Conservation (phyloP, 2,329 filamentous ascomycete species). For the Ceratocystis variospora region DNA sequence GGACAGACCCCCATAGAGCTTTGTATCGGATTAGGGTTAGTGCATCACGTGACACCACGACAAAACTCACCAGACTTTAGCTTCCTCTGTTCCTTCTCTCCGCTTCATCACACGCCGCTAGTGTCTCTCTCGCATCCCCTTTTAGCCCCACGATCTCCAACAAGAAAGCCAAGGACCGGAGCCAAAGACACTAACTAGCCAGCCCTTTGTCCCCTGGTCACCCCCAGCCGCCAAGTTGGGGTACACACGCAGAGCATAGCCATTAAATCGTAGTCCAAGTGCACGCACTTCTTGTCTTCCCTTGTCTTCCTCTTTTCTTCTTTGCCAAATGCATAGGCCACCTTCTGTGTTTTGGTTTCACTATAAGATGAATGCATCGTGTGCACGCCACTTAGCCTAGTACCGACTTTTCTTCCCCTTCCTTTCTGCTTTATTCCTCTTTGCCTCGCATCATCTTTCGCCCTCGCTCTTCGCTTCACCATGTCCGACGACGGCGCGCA, state of each 20-base stretch:
- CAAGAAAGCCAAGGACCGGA: too few relatives aligned
- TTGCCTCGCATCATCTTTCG: background rate
- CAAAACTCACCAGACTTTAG: background rate
- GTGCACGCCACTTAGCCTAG: background rate
- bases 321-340: background rate
- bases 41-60: too few relatives aligned
- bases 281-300: background rate
- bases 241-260: background rate
- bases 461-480: background rate
- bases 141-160: background rate
- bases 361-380: conserved; percentile 7
- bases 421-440: background rate
- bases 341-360: background rate
- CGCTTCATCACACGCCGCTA: background rate
- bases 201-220: too few relatives aligned
- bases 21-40: too few relatives aligned
- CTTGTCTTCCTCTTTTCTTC: conserved; percentile 9
- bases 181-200: too few relatives aligned
- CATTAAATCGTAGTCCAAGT: background rate
- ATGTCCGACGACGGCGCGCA: conserved; percentile 13
- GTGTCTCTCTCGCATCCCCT: background rate
- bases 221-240: background rate
- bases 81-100: background rate
- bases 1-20: too few relatives aligned
- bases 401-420: background rate